Percentiles rank a stretch among this genome's conserved stretches.
These are phyloP conservation scores for Dactylellina drechsleri DNA, from an alignment of 2,329 filamentous ascomycete species.

Conservation along the genomic window DNA sequence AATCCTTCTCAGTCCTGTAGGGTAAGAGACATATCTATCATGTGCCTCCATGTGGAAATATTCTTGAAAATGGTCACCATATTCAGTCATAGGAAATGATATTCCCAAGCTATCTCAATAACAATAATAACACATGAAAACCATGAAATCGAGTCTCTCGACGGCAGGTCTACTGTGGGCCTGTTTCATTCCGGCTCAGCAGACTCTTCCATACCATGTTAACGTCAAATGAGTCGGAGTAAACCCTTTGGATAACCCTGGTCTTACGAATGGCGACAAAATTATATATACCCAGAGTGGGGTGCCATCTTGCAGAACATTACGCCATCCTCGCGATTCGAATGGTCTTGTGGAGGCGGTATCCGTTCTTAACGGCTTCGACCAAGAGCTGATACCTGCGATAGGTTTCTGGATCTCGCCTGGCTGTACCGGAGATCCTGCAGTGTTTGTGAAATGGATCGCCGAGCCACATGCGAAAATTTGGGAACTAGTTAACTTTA, in stretches of 20 bases:
- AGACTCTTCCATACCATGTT: slow-evolving; percentile 6
- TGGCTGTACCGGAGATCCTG: slow-evolving; percentile 14
- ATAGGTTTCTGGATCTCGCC: slow-evolving; percentile 14
- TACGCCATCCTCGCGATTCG: background rate
- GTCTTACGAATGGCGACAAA: background rate
- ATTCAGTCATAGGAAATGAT: no score
- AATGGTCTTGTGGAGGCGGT: slow-evolving; percentile 12
- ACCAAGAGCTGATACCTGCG: slow-evolving; percentile 1
- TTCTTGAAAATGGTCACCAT: background rate
- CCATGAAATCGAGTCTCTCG: no score
- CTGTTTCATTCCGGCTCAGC: background rate
- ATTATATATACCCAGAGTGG: background rate
- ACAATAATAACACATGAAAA: no score
- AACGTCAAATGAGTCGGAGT: slow-evolving; percentile 13
- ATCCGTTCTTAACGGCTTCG: slow-evolving; percentile 15
- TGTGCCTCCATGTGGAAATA: background rate
- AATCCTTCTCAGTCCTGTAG: background rate
- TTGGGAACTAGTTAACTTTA: slow-evolving; percentile 30
- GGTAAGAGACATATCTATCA: background rate
- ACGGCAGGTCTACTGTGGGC: no score
- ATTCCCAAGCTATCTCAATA: no score
- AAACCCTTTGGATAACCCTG: background rate
- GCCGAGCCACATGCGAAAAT: background rate
- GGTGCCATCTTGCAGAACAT: background rate
- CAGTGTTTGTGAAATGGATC: slow-evolving; percentile 28